A percentile compares a stretch with the other conserved stretches of the same genome.
Conservation (phyloP, 2,329 filamentous ascomycete species). For the Epichloe aotearoae region DNA sequence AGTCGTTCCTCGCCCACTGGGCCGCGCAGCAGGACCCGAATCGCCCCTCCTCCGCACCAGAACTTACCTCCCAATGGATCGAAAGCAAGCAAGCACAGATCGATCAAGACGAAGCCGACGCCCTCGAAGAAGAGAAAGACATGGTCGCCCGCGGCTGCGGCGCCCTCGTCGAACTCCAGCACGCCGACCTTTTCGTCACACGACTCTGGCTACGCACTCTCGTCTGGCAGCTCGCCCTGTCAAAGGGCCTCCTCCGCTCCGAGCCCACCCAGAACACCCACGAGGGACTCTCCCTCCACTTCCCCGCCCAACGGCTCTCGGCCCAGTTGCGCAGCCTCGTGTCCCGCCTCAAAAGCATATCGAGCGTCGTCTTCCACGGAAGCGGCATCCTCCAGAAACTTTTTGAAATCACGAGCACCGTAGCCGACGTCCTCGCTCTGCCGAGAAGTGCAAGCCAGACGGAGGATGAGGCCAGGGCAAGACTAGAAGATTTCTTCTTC, state of each 20-base stretch:
- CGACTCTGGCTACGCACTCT: slow-evolving; percentile 28
- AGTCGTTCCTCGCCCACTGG: slow-evolving; percentile 25
- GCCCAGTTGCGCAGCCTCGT: slow-evolving; percentile 25
- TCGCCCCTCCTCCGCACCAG: slow-evolving; percentile 6
- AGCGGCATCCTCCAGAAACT: slow-evolving; percentile 44
- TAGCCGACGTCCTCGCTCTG: slow-evolving; percentile 43
- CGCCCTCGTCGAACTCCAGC: slow-evolving; percentile 24
- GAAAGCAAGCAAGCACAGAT: slow-evolving; percentile 27
- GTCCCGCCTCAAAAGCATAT: slow-evolving; percentile 19
- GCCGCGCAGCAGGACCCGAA: slow-evolving; percentile 16
- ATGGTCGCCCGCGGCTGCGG: slow-evolving; percentile 14
- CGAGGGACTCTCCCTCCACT: slow-evolving; percentile 26
- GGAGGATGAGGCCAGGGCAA: slow-evolving; percentile 29
- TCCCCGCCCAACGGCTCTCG: slow-evolving; percentile 25
- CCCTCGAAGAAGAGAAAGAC: slow-evolving; percentile 15
- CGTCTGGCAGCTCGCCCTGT: slow-evolving; percentile 28
- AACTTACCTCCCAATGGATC: slow-evolving; percentile 25
- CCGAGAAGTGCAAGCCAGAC: slow-evolving; percentile 25
- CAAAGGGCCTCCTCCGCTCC: slow-evolving; percentile 24
- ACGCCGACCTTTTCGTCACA: slow-evolving; percentile 27
- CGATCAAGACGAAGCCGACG: slow-evolving; percentile 22
- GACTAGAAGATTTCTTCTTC: slow-evolving; percentile 40
- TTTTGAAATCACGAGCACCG: slow-evolving; percentile 46
- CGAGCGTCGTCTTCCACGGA: slow-evolving; percentile 40
- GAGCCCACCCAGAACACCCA: slow-evolving; percentile 19